Base-by-base conservation (phyloP, 768 basidiomycete genomes). In the Collybiopsis luxurians region DNA sequence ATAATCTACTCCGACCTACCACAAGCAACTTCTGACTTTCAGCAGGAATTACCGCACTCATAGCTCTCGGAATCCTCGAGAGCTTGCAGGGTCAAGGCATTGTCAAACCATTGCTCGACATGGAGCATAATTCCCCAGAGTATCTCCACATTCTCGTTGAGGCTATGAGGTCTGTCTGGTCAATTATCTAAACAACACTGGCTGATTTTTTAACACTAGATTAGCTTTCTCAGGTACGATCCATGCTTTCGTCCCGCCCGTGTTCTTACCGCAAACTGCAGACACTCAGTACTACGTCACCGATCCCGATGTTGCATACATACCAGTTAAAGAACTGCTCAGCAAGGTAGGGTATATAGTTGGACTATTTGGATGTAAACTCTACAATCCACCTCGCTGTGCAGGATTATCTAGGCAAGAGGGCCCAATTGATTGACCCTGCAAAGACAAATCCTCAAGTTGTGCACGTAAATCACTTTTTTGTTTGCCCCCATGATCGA, bases 41-140 rank as follows among this genome's bases (percentile, higher is more conserved):
- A 34, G 13, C 54, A 87, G 86, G 87, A n/a, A 82, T 99, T 40
- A 96, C 95, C 4, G 92, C 97, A 0, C 79, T 98, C 7, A 74
- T 99, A 28, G 93, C 95, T 12, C 81, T 98, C 21, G 97, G 97
- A 1, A 92, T 99, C 58, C 75, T 99, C 48, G 96, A 98, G 63
- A 84, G 79, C 26, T 79, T 98, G 15, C 90, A 96, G 71, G 83
- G 79, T 58, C 83, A 88, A 65, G 85, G 86, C 0, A 82, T 84
- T 50, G 80, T 84, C 46, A 79, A 78, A 56, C 81, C 92, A 12
- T 71, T 98, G 4, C 69, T 84, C 21, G 84, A 93, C 59, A 79
- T 93, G 76, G 90, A 94, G 55, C 94, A 97, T 71, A 97, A 97
- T 65, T 95, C 93, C 0, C 75, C 87, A 0, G 86, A 90, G 61